A percentile compares a stretch with the other conserved stretches of the same genome.
Evolutionary conservation across 2,329 filamentous ascomycete species (phyloP).

Genomic region (Arthrobotrys sphaeroides): DNA sequence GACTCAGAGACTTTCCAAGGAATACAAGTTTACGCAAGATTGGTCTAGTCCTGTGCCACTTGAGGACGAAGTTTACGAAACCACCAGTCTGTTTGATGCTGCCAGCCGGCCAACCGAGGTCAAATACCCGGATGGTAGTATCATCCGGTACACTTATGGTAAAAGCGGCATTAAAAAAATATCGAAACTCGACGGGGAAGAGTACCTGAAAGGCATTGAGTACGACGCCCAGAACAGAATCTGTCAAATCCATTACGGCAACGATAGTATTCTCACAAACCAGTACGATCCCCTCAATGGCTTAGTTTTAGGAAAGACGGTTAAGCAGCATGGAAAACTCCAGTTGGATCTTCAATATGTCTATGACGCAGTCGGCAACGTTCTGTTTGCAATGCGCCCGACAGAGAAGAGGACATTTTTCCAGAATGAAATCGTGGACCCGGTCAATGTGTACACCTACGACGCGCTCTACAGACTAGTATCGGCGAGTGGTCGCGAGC

Average conservation of each 20-base stretch:
- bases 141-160: neutral
- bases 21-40: slow-evolving; percentile 13
- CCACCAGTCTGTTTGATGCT: neutral
- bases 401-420: slow-evolving; percentile 47
- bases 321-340: neutral
- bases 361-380: slow-evolving; percentile 5
- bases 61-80: neutral
- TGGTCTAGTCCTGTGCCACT: neutral
- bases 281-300: slow-evolving; percentile 11
- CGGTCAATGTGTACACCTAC: slow-evolving; percentile 7
- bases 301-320: neutral
- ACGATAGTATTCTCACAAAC: slow-evolving; percentile 11
- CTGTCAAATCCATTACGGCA: neutral
- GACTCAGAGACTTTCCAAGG: neutral
- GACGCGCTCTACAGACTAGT: slow-evolving; percentile 9
- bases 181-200: no score
- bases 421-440: slow-evolving; percentile 51
- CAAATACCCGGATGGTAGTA: neutral
- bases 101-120: neutral
- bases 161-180: neutral
- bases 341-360: neutral
- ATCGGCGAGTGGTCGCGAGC: slow-evolving; percentile 10
- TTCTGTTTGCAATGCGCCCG: neutral
- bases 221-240: no score
- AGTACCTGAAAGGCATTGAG: no score